Conservation (phyloP, 768 basidiomycete genomes). For the Tricholoma matsutake region DNA sequence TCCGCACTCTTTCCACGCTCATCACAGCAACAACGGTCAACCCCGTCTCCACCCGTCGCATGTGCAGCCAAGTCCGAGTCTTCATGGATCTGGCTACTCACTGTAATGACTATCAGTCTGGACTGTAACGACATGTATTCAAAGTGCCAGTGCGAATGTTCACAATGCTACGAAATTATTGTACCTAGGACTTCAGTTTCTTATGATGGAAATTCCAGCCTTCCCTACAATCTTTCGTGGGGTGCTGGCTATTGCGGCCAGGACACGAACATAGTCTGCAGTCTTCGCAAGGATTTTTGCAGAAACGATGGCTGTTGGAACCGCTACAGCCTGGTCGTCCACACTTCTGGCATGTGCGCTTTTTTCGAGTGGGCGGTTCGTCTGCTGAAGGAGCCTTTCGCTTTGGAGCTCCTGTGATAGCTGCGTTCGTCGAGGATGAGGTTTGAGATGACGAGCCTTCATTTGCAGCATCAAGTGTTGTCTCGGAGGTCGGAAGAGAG, state of each 20-base stretch:
- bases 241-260: not conserved
- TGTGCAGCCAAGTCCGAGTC: not conserved
- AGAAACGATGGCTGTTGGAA: not conserved
- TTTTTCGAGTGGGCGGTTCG: not conserved
- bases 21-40: not conserved
- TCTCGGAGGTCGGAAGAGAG: not conserved
- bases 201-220: not conserved
- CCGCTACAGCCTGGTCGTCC: not conserved
- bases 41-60: not conserved
- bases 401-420: not conserved
- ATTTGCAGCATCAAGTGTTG: not conserved
- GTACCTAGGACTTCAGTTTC: not conserved
- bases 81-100: not conserved
- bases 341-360: not conserved
- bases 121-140: not conserved
- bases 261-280: not conserved
- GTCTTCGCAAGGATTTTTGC: not conserved
- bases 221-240: not conserved
- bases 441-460: not conserved
- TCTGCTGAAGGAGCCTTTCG: not conserved
- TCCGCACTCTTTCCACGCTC: not conserved
- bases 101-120: not conserved
- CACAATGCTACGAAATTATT: not conserved
- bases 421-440: not conserved
- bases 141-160: not conserved